Evolutionary conservation across 2,329 filamentous ascomycete genomes (phyloP).

Genomic region (Rhynchosporium agropyri): DNA sequence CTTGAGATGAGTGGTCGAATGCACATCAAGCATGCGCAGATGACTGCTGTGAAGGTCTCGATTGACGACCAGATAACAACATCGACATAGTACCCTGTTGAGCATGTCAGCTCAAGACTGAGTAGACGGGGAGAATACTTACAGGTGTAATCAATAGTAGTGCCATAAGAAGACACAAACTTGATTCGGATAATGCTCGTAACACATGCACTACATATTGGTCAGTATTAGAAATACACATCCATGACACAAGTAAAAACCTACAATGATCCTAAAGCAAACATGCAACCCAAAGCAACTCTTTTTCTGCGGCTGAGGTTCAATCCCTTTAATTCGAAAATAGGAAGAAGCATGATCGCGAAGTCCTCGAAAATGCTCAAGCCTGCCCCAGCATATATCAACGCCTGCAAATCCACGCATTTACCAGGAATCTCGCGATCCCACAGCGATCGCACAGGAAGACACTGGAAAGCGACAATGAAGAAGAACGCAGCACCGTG

Average conservation of each 20-base stretch:
- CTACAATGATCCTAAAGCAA: conserved; percentile 67
- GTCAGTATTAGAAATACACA: conserved; percentile 15
- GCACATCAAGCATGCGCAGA: conserved; percentile 48
- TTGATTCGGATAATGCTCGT: conserved; percentile 62
- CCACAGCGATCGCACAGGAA: conserved; percentile 32
- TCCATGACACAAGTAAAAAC: conserved; percentile 38
- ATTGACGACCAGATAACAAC: conserved; percentile 43
- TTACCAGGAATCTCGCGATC: conserved; percentile 33
- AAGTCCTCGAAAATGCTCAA: conserved; percentile 71
- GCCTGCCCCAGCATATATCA: conserved; percentile 67
- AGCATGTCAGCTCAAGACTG: neutral
- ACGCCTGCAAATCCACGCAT: conserved; percentile 64
- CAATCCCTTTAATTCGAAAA: conserved; percentile 65
- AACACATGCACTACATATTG: conserved; percentile 48
- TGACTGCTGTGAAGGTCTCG: conserved; percentile 45
- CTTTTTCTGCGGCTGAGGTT: conserved; percentile 66
- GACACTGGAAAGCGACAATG: conserved; percentile 31
- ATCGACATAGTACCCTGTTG: conserved; percentile 39
- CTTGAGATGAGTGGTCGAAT: conserved; percentile 45
- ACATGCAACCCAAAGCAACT: conserved; percentile 65
- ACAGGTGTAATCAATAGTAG: conserved; percentile 32
- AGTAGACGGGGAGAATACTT: conserved; percentile 10
- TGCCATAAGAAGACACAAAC: conserved; percentile 51
- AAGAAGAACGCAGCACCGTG: conserved; percentile 27
- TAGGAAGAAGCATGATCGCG: conserved; percentile 65